Conservation (phyloP, 2,329 filamentous ascomycete genomes). For the Triangularia setosa region DNA sequence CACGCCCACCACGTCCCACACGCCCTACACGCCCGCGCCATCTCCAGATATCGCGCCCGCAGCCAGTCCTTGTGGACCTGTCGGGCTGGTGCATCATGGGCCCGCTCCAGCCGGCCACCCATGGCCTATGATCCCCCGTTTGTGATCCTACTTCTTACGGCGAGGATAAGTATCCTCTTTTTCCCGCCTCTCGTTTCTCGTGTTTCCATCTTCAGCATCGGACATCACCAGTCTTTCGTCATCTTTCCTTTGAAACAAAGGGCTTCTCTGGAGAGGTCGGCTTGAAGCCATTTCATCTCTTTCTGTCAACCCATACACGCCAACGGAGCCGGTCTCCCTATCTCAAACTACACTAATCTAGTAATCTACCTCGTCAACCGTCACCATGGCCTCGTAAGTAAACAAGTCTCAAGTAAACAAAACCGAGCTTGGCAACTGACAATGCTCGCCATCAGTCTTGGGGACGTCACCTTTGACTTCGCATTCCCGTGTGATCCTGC, state of each 20-base stretch:
- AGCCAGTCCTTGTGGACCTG: conserved; percentile 19
- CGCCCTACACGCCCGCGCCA: conserved; percentile 8
- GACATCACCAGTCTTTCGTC: conserved; percentile 24
- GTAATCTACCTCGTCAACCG: conserved; percentile 24
- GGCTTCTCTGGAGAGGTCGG: conserved; percentile 28
- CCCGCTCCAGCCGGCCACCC: conserved; percentile 24
- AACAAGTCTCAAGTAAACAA: conserved; percentile 15
- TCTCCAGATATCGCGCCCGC: conserved; percentile 17
- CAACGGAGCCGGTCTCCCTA: conserved; percentile 29
- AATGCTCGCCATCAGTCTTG: conserved; percentile 45
- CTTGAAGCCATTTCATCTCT: conserved; percentile 21
- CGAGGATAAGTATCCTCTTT: conserved; percentile 31
- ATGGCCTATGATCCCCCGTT: conserved; percentile 25
- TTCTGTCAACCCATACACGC: conserved; percentile 18
- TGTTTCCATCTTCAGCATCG: conserved; percentile 27
- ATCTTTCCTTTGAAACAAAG: conserved; percentile 15
- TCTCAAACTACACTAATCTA: conserved; percentile 9
- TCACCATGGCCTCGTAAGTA: conserved; percentile 22
- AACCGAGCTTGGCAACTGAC: conserved; percentile 14
- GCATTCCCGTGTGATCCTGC: conserved; percentile 52
- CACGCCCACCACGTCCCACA: conserved; percentile 7
- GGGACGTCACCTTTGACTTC: conserved; percentile 60
- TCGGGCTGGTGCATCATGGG: conserved; percentile 26
- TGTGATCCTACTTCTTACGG: conserved; percentile 21
- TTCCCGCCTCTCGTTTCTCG: conserved; percentile 24